phyloP scores from a whole-genome alignment of 257 asterid genomes.

The Voacanga thouarsii region DNA sequence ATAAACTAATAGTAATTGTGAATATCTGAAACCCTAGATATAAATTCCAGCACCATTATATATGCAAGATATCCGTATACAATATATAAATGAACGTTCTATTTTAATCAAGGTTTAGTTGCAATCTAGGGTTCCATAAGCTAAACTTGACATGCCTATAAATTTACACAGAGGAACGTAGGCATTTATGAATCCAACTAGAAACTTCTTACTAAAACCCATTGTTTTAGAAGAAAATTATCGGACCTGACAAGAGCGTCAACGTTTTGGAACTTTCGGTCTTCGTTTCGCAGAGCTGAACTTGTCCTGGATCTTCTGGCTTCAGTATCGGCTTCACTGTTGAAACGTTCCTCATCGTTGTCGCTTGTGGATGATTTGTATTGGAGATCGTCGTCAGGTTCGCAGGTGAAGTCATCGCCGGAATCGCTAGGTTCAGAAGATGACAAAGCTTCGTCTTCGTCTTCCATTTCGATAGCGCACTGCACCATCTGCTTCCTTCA shows the following conservation, averaged over 20 bases:
- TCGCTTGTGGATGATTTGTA: constrained; percentile 33
- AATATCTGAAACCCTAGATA: not conserved
- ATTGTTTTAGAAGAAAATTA: not conserved
- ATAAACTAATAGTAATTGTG: not conserved
- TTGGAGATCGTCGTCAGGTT: constrained; percentile 26
- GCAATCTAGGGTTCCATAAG: not conserved
- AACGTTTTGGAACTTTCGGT: constrained; percentile 57
- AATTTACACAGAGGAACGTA: not conserved
- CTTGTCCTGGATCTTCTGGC: constrained; percentile 29
- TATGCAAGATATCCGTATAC: not conserved
- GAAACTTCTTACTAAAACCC: not conserved
- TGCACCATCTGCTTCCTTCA: constrained; percentile 1
- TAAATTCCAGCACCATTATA: too few relatives aligned
- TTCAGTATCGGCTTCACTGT: constrained; percentile 7
- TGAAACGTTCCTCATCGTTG: constrained; percentile 25
- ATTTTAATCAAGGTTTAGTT: not conserved
- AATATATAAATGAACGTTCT: not conserved
- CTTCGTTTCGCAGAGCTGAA: constrained; percentile 39
- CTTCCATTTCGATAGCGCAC: constrained; percentile 41
- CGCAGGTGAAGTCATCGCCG: constrained; percentile 23
- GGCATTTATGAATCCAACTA: not conserved
- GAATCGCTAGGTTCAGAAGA: constrained; percentile 49
- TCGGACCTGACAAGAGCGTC: constrained; percentile 68
- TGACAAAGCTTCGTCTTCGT: constrained; percentile 41
- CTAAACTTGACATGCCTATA: not conserved